Evolutionary conservation across 768 basidiomycete species (phyloP), one percentile per base, ranked within the genome.

Genomic region (Coprinopsis cinerea): DNA sequence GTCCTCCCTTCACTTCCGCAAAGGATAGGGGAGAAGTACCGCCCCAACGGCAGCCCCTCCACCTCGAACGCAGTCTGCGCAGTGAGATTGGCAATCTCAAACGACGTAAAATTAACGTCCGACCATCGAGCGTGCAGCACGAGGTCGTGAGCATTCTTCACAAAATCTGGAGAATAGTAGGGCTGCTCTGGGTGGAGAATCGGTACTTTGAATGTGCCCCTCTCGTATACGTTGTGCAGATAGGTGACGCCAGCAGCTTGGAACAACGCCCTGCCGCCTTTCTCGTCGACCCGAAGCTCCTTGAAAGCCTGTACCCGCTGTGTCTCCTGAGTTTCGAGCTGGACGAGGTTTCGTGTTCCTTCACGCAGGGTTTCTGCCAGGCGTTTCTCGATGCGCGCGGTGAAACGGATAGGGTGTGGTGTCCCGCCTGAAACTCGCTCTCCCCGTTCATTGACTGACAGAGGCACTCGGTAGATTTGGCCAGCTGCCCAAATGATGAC

Each of bases 401-500:
- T 72, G 68, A 87, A 87, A 3, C 65, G 72, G 35, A 87, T 75
- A 22, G 73, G 71, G 26, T 55, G 64, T 3, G 83, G 79, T 26
- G 62, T 35, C 1, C 70, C 68, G 14, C 54, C 56, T 42, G 57
- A 66, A 9, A 79, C 57, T 42, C 70, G 76, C 57, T 88, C 86
- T 18, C 82, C 81, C 14, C 59, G 59, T 1, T 56, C 43, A 56
- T 84, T 83, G n/a, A 59, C 60, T 3, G 66, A 55, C 24, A 87
- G 65, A 14, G 85, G 84, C 10, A 88, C 71, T 13, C 67, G 70
- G 60, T 80, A 78, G 22, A 88, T 85, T 50, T 84, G 77, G 2
- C 85, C 85, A 1, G 82, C 77, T 3, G 85, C 82, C 85, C 85
- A 88, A 49, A 88, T 81, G 53, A 88, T 71, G 46, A 88, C 65